Percentiles rank a stretch among this genome's conserved stretches.
Evolutionary conservation across 345 rosid species (phyloP).

Genomic region (Psidium friedrichsthalianum): DNA sequence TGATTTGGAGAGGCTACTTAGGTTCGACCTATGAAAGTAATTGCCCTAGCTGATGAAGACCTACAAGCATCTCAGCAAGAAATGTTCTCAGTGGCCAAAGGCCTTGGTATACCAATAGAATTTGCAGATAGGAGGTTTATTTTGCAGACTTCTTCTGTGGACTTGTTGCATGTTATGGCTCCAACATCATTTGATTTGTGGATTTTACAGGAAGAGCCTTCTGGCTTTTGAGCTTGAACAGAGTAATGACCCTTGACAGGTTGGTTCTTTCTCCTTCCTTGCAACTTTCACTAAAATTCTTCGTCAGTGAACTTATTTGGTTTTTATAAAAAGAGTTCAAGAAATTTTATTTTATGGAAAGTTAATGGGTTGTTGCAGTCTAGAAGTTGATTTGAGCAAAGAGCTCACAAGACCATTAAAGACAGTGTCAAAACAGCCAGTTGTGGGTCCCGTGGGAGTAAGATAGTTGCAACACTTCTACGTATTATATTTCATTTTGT

Average conservation of each 20-base stretch:
- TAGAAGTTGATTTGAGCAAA: constrained; percentile 83
- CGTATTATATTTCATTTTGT: not conserved
- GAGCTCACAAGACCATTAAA: constrained; percentile 50
- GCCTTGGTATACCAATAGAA: not conserved
- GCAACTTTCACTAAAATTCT: not conserved
- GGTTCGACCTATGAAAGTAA: not conserved
- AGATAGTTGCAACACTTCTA: constrained; percentile 5
- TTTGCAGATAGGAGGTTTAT: not conserved
- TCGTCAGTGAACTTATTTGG: not conserved
- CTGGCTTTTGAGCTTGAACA: constrained; percentile 80
- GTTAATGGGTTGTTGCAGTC: constrained; percentile 18
- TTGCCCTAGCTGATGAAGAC: not conserved
- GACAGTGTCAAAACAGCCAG: constrained; percentile 13
- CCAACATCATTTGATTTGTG: not conserved
- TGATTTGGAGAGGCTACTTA: not conserved
- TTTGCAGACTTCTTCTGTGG: not conserved
- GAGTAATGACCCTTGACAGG: constrained; percentile 94
- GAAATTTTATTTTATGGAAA: not conserved
- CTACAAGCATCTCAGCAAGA: not conserved
- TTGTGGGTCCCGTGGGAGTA: constrained; percentile 26
- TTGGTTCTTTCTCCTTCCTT: constrained; percentile 13
- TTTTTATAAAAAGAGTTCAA: not conserved
- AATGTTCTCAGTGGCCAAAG: not conserved
- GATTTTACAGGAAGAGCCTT: constrained; percentile 52
- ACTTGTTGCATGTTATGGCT: not conserved